These are phyloP conservation scores for Vigna angularis DNA, from an alignment of 306 rosid species.

Conservation along the genomic window DNA sequence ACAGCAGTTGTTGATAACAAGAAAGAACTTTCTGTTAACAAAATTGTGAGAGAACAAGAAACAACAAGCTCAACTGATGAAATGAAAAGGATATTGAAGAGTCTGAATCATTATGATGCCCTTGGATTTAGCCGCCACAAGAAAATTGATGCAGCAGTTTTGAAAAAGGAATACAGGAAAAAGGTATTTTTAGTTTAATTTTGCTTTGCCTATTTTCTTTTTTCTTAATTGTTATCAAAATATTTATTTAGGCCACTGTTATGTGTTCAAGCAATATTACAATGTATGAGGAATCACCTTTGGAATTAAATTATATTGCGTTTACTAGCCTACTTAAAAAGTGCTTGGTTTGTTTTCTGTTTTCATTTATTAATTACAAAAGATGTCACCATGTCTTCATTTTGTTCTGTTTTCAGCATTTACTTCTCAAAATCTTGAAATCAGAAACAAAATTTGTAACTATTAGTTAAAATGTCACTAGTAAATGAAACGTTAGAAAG, in stretches of 20 bases:
- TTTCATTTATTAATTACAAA: slow-evolving; percentile 1
- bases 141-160: slow-evolving; percentile 67
- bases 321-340: not conserved
- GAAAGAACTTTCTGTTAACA: slow-evolving; percentile 63
- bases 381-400: not conserved
- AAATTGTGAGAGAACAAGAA: slow-evolving; percentile 63
- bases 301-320: slow-evolving; percentile 8
- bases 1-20: slow-evolving; percentile 57
- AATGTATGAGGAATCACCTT: slow-evolving; percentile 21
- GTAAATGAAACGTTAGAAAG: not conserved
- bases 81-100: slow-evolving; percentile 79
- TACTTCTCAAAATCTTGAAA: slow-evolving; percentile 18
- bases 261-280: slow-evolving; percentile 8
- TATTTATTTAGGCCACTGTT: slow-evolving; percentile 14
- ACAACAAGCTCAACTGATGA: slow-evolving; percentile 70
- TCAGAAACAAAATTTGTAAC: slow-evolving; percentile 23
- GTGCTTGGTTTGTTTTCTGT: slow-evolving; percentile 15
- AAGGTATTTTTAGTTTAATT: slow-evolving; percentile 57
- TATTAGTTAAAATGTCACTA: not conserved
- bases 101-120: slow-evolving; percentile 88
- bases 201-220: slow-evolving; percentile 2
- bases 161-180: slow-evolving; percentile 88
- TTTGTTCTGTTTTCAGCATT: slow-evolving; percentile 1
- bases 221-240: slow-evolving; percentile 6
- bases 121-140: slow-evolving; percentile 81